phyloP scores from a whole-genome alignment of 495 filamentous ascomycete species.

The Letharia lupina region DNA sequence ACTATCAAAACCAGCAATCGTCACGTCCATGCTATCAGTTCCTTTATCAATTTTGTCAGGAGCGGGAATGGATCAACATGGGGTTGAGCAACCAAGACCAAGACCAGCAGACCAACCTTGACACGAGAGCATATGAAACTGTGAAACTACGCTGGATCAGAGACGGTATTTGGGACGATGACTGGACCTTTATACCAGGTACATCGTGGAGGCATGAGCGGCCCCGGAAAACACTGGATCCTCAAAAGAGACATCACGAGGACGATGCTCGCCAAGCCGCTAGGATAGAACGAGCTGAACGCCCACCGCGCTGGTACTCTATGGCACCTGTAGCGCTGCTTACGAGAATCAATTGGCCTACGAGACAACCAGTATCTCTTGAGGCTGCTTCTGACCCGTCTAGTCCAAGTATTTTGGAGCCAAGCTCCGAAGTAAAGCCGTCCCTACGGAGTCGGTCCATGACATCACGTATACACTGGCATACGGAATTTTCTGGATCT shows the following conservation, averaged over 20 bases:
- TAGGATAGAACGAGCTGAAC: background rate
- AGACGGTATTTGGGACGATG: background rate
- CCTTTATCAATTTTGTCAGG: background rate
- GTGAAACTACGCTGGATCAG: background rate
- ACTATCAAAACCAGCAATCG: background rate
- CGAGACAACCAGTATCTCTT: no score
- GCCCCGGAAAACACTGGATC: background rate
- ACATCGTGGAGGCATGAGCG: background rate
- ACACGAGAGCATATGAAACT: background rate
- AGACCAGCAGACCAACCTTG: background rate
- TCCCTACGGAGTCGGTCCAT: background rate
- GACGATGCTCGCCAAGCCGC: background rate
- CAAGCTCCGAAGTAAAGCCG: background rate
- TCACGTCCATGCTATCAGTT: background rate
- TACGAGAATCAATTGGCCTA: background rate
- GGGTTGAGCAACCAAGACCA: background rate
- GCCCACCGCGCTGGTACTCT: background rate
- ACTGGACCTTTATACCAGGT: background rate
- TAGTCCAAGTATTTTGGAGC: background rate
- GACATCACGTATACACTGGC: background rate
- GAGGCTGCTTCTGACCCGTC: no score
- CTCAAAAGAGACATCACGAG: background rate
- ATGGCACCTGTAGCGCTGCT: background rate
- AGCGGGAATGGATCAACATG: background rate
- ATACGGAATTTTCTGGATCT: background rate